Percentiles rank a stretch among this genome's conserved stretches.
phyloP scores from a whole-genome alignment of 495 filamentous ascomycete genomes.

The Baudoinia panamericana region DNA sequence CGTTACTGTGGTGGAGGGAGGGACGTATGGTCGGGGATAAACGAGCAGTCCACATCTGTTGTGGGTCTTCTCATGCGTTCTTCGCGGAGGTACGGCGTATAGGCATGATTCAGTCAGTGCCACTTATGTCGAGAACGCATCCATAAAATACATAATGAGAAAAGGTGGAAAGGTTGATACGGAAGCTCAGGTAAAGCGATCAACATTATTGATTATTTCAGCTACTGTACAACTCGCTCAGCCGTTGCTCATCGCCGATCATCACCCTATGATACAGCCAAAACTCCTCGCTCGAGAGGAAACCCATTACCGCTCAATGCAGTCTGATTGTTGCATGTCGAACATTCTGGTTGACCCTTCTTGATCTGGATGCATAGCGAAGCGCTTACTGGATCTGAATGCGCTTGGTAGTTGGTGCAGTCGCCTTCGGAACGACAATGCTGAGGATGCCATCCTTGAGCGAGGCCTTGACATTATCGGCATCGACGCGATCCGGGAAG shows the following conservation, averaged over 20 bases:
- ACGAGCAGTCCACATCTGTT: too few species aligned
- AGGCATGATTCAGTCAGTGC: too few species aligned
- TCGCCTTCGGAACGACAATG: constrained; percentile 64
- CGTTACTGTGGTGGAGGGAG: too few species aligned
- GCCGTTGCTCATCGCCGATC: too few species aligned
- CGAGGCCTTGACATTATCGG: constrained; percentile 60
- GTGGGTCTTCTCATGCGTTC: too few species aligned
- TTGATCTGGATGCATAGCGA: too few species aligned
- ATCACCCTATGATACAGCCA: not conserved
- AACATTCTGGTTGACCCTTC: not conserved
- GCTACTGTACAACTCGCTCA: not conserved
- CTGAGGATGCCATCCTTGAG: constrained; percentile 64
- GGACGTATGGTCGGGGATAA: too few species aligned
- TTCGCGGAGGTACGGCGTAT: too few species aligned
- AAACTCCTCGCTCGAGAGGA: too few species aligned
- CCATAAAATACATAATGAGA: not conserved
- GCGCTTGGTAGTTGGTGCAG: constrained; percentile 38
- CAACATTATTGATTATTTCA: not conserved
- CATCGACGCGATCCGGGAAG: constrained; percentile 63
- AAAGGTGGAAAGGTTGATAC: not conserved
- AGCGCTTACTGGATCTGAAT: constrained; percentile 46
- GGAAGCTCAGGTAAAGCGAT: too few species aligned
- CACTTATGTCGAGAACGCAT: not conserved
- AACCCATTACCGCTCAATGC: too few species aligned
- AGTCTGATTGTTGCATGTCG: too few species aligned